Evolutionary conservation across 441 rosid species (phyloP), one percentile per base, ranked within the genome.

Genomic region (Erysimum cheiri): DNA sequence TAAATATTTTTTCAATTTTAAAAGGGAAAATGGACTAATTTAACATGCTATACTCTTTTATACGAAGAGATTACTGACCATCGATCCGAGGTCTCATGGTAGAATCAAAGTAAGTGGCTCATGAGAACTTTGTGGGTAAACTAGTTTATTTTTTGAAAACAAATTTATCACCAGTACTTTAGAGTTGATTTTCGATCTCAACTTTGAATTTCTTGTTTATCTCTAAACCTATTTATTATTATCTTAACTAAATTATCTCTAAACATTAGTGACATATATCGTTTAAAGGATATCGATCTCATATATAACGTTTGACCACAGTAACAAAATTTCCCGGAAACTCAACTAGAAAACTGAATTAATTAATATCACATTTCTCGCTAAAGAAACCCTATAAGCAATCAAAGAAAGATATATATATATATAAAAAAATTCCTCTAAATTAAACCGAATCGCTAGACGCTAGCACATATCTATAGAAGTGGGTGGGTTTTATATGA

Each of bases 11-110:
- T 35, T 35, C 11, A 2, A 8, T 8, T 3, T 35, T 35, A 35
- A 33, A 33, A 0, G 37, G 37, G 37, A 33, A 35, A 39, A 13
- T 59, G 0, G 35, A 40, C 8, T 26, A n/a, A 24, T n/a, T 4
- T 60, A n/a, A 40, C 33, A 49, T 49, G 54, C n/a, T 48, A 48
- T 48, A 9, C 0, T 48, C 53, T 28, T 48, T 48, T 3, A 49
- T 49, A 24, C 12, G 65, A 33, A 33, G 37, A 33, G 37, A 2
- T 33, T 8, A 31, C 33, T 6, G 4, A 31, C 3, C 6, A 31
- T 22, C 24, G 24, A 31, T 35, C 37, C 15, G 13, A 5, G 5
- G n/a, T n/a, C 8, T 41, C n/a, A 7, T 41, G 46, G 46, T n/a
- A 12, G 14, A 11, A 39, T 13, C 46, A 41, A 41, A 41, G n/a